Base-by-base conservation (phyloP, 345 rosid species). In the Firmiana major region DNA sequence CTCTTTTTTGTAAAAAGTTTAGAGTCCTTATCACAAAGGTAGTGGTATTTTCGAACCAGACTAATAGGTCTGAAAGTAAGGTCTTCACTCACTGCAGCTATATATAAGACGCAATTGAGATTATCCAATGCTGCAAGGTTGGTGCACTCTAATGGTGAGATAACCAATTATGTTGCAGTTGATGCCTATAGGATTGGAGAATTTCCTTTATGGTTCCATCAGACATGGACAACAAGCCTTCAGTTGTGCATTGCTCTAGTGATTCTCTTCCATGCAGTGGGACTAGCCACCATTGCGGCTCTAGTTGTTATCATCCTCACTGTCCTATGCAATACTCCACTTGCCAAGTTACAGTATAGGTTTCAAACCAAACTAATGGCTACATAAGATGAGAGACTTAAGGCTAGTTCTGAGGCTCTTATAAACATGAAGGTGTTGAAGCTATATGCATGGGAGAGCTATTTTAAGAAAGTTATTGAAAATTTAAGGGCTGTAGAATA, bases 161-260 rank as follows among this genome's bases (percentile, higher is more conserved):
- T 94, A 53, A 89, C 90, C 91, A 94, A 94, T 80, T 94, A 93
- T 76, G 98, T 94, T 6, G 87, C 96, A 0, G 96, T 94, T 15
- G 98, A 94, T 89, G 96, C 98, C 16, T 94, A 91, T 68, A 85
- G 98, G 71, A 89, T 94, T n/a, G 98, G 98, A 7, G 98, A 94
- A 36, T 94, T 93, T 74, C 95, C 98, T 0, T 94, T 87, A 79
- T 94, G 98, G 98, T 87, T 91, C 81, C 98, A 94, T 73, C 98
- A 93, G 88, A 91, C 89, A 70, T 93, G 98, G 98, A 86, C 98
- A 0, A 93, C 98, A 49, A 84, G 89, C 80, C 87, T 94, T 70
- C 98, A 94, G 87, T 90, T 94, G 28, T 84, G 93, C 70, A 79
- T 94, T 6, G 93, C 98, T n/a, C 86, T 94, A 0, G 78, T 79